A percentile compares a stretch with the other conserved stretches of the same genome.
Conservation (phyloP, 2,329 filamentous ascomycete genomes). For the Epichloe scottii region DNA sequence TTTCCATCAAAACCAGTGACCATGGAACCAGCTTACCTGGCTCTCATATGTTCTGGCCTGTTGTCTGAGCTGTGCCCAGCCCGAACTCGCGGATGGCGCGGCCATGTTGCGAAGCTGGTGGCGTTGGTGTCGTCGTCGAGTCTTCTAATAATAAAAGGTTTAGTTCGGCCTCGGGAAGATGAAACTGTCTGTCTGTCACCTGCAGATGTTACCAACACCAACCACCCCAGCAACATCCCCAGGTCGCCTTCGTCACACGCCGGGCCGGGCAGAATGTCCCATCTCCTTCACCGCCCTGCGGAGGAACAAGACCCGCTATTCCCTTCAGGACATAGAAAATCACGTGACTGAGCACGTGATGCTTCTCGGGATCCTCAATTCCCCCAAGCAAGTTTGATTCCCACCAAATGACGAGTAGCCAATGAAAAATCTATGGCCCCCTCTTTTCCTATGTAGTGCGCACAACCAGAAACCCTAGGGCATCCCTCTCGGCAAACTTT, state of each 20-base stretch:
- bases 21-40: slow-evolving; percentile 47
- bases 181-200: neutral
- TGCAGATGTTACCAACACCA: neutral
- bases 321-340: neutral
- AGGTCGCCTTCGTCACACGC: neutral
- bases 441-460: slow-evolving; percentile 5
- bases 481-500: slow-evolving; percentile 25
- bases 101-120: slow-evolving; percentile 29
- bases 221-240: neutral
- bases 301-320: neutral
- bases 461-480: slow-evolving; percentile 23
- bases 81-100: slow-evolving; percentile 41
- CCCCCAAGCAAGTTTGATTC: neutral
- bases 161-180: neutral
- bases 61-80: slow-evolving; percentile 91
- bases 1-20: neutral
- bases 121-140: neutral
- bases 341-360: slow-evolving; percentile 16
- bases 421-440: slow-evolving; percentile 3
- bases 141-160: neutral
- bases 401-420: neutral
- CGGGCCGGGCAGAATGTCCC: neutral
- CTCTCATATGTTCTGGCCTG: slow-evolving; percentile 81
- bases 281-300: neutral
- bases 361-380: too few relatives aligned